A percentile compares a stretch with the other conserved stretches of the same genome.
phyloP scores from a whole-genome alignment of 2,329 filamentous ascomycete species.

The Ophiostoma sp. region DNA sequence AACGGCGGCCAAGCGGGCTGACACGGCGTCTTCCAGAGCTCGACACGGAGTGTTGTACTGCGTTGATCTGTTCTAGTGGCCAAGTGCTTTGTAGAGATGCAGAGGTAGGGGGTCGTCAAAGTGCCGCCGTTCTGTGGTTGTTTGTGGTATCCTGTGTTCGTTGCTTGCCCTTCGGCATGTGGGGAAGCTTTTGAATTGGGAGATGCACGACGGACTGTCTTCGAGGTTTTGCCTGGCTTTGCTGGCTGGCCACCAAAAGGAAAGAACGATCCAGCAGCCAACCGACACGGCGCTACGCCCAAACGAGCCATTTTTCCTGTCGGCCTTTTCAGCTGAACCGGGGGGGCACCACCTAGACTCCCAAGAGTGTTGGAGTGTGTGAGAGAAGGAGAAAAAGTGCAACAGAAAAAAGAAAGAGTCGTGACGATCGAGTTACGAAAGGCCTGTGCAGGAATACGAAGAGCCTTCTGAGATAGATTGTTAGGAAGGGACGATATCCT shows the following conservation, averaged over 20 bases:
- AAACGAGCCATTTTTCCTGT: not conserved
- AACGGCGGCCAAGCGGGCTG: not conserved
- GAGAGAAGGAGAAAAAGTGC: not conserved
- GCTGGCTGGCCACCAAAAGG: not conserved
- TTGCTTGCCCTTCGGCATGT: not conserved
- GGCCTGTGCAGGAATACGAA: constrained; percentile 8
- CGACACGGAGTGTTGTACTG: not conserved
- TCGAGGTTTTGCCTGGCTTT: not conserved
- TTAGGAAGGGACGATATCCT: not conserved
- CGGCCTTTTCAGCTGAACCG: constrained; percentile 18
- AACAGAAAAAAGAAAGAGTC: not conserved
- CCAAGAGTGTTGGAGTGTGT: not conserved
- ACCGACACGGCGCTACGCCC: constrained; percentile 8
- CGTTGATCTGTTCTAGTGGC: not conserved
- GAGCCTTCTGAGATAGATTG: not conserved
- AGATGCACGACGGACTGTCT: not conserved
- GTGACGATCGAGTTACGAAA: constrained; percentile 16
- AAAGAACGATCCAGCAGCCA: constrained; percentile 1
- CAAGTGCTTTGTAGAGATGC: not conserved
- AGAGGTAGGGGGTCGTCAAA: not conserved
- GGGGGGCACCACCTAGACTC: not conserved
- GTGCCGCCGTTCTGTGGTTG: not conserved
- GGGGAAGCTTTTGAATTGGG: constrained; percentile 1
- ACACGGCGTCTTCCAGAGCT: not conserved
- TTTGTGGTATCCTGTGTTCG: not conserved